phyloP scores from a whole-genome alignment of 2,329 filamentous ascomycete genomes.

The Balansia obtecta region DNA sequence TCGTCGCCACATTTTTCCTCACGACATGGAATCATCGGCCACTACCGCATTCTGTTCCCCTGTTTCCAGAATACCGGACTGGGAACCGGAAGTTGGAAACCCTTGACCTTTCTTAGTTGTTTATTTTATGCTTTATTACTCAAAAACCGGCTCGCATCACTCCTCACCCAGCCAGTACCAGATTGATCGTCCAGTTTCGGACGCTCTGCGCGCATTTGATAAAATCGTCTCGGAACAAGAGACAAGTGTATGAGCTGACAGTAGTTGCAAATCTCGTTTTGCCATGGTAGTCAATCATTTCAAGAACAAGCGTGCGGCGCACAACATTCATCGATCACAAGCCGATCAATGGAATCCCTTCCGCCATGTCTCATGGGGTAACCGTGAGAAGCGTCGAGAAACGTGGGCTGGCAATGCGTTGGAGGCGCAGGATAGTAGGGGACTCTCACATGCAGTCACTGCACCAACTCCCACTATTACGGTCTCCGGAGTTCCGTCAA shows the following conservation, averaged over 20 bases:
- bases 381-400: constrained; percentile 15
- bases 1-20: neutral
- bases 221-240: neutral
- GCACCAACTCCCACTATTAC: constrained; percentile 17
- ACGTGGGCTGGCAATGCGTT: constrained; percentile 23
- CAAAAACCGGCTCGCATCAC: neutral
- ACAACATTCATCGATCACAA: constrained; percentile 27
- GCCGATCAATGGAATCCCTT: constrained; percentile 32
- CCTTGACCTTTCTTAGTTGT: neutral
- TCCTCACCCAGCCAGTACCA: neutral
- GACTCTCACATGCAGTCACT: constrained; percentile 23
- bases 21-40: neutral
- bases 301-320: constrained; percentile 31
- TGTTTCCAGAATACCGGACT: neutral
- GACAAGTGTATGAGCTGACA: constrained; percentile 7
- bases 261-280: constrained; percentile 5
- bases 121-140: neutral
- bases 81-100: neutral
- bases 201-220: neutral
- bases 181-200: neutral
- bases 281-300: constrained; percentile 31
- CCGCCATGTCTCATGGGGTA: constrained; percentile 26
- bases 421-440: constrained; percentile 19
- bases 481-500: constrained; percentile 14
- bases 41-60: neutral